Percentiles rank a stretch among this genome's conserved stretches.
phyloP scores from a whole-genome alignment of 768 basidiomycete genomes.

The Pisolithus orientalis region DNA sequence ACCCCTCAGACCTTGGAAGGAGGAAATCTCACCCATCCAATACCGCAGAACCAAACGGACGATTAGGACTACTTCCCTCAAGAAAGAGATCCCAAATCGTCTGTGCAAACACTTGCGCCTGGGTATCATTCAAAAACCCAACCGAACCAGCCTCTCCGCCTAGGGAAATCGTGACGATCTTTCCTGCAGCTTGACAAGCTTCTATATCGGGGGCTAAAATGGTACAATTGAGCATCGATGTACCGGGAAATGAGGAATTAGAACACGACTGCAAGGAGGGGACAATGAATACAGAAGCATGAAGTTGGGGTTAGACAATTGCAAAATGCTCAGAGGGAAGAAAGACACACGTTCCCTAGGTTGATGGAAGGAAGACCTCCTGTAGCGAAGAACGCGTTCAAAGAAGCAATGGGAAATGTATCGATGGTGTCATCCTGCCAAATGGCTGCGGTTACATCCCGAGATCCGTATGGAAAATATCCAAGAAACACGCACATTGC shows the following conservation, averaged over 20 bases:
- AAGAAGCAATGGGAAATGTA: constrained; percentile 55
- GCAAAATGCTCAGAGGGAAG: neutral
- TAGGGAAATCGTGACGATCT: constrained; percentile 51
- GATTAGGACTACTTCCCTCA: constrained; percentile 52
- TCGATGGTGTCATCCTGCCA: constrained; percentile 50
- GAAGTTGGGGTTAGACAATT: constrained; percentile 23
- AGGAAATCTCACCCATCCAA: constrained; percentile 55
- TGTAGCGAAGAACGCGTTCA: constrained; percentile 52
- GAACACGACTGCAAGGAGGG: constrained; percentile 48
- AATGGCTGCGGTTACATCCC: neutral
- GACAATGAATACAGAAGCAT: no score
- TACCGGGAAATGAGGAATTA: constrained; percentile 58
- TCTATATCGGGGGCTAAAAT: constrained; percentile 56
- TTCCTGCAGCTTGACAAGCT: constrained; percentile 60
- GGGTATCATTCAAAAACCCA: constrained; percentile 51
- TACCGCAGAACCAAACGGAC: constrained; percentile 67
- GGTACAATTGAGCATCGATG: constrained; percentile 54
- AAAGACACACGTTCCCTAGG: constrained; percentile 45
- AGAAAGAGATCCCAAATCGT: constrained; percentile 67
- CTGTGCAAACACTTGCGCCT: constrained; percentile 54
- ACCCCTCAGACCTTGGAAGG: neutral
- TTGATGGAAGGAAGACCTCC: constrained; percentile 55
- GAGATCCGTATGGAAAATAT: neutral
- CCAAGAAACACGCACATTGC: constrained; percentile 12
- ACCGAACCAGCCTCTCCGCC: constrained; percentile 60